Conservation (phyloP, 768 basidiomycete genomes). For the Naganishia vishniacii region DNA sequence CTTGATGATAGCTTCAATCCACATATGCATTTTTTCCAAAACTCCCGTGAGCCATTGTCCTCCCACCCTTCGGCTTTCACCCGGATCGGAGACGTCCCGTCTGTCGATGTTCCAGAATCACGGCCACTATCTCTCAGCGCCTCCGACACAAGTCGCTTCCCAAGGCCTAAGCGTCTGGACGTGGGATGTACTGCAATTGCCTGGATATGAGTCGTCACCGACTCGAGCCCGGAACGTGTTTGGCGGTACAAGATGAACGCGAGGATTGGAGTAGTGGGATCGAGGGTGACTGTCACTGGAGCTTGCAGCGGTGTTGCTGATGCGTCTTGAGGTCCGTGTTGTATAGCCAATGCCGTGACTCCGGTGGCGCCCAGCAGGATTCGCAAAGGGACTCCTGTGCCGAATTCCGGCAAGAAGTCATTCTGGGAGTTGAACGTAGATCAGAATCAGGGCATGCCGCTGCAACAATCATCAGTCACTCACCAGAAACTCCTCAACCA, state of each 20-base stretch:
- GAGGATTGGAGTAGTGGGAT: neutral
- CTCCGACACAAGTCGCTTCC: slow-evolving; percentile 6
- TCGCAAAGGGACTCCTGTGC: slow-evolving; percentile 11
- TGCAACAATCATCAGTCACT: neutral
- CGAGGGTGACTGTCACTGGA: neutral
- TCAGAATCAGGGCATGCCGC: too few species aligned
- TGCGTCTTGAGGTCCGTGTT: neutral
- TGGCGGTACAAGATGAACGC: slow-evolving; percentile 9
- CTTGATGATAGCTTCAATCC: slow-evolving; percentile 14
- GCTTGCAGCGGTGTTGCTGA: neutral
- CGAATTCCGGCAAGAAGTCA: slow-evolving; percentile 21
- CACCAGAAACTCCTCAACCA: slow-evolving; percentile 19
- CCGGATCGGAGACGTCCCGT: neutral
- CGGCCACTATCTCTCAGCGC: slow-evolving; percentile 1
- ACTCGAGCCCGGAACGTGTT: neutral
- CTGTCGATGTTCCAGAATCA: neutral
- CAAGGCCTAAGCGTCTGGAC: neutral
- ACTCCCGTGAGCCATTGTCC: slow-evolving; percentile 10
- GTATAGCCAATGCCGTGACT: slow-evolving; percentile 10
- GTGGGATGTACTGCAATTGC: slow-evolving; percentile 14
- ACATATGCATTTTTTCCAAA: slow-evolving; percentile 5
- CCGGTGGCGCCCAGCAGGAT: slow-evolving; percentile 15
- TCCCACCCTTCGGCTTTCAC: slow-evolving; percentile 14
- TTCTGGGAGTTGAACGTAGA: too few species aligned
- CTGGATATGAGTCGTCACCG: slow-evolving; percentile 1